phyloP scores from a whole-genome alignment of 208 protist species.

The Acanthamoeba triangularis region DNA sequence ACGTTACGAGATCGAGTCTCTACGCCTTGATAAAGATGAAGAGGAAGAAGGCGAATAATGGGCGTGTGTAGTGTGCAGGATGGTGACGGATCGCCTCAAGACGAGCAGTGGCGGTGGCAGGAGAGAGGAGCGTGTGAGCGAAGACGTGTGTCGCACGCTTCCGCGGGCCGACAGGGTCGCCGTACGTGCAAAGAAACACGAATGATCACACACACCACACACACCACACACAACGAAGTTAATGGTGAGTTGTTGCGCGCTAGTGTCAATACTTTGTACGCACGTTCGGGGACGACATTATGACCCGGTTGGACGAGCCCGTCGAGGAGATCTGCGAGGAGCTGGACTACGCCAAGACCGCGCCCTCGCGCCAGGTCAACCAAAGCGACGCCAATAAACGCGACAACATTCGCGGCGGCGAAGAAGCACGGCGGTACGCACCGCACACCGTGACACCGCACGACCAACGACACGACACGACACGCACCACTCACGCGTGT shows the following conservation, averaged over 20 bases:
- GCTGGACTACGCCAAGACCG: constrained; percentile 27
- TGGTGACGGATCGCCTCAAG: too few relatives aligned
- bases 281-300: background rate
- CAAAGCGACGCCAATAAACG: background rate
- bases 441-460: background rate
- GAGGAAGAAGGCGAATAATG: too few relatives aligned
- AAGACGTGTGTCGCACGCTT: too few relatives aligned
- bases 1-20: too few relatives aligned
- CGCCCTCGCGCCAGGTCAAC: background rate
- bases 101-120: too few relatives aligned
- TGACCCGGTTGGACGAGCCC: background rate
- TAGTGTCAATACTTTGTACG: constrained; percentile 6
- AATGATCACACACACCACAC: too few relatives aligned
- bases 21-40: too few relatives aligned
- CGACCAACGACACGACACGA: background rate
- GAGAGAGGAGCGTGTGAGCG: too few relatives aligned
- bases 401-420: background rate
- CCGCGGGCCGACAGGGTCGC: too few relatives aligned
- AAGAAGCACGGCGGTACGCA: background rate
- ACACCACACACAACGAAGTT: too few relatives aligned
- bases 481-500: background rate
- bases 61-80: too few relatives aligned
- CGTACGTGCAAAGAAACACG: too few relatives aligned
- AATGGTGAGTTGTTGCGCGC: background rate
- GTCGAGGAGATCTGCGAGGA: constrained; percentile 43